phyloP scores from a whole-genome alignment of 495 filamentous ascomycete species.

The Tetracladium setigerum region DNA sequence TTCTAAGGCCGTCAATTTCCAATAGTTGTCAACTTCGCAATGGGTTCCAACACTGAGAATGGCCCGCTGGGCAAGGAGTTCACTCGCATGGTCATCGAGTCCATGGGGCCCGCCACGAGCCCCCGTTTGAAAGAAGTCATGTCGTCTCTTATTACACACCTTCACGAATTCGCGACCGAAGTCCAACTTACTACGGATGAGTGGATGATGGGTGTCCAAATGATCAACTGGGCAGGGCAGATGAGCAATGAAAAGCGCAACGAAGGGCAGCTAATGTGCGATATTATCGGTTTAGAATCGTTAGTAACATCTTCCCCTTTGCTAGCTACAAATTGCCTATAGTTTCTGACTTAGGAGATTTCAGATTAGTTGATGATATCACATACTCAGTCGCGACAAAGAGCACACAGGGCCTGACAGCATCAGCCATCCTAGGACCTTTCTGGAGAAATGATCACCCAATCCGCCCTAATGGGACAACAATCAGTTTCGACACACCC shows the following conservation, averaged over 20 bases:
- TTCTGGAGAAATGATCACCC: slow-evolving; percentile 82
- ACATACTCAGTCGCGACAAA: slow-evolving; percentile 71
- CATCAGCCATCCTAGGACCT: slow-evolving; percentile 74
- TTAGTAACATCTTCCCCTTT: slow-evolving; percentile 30
- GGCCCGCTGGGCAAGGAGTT: too few species aligned
- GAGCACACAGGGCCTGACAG: slow-evolving; percentile 60
- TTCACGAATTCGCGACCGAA: too few species aligned
- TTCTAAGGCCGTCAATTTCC: too few species aligned
- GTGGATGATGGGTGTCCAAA: not conserved
- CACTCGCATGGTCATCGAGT: too few species aligned
- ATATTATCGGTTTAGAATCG: slow-evolving; percentile 64
- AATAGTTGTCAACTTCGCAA: too few species aligned
- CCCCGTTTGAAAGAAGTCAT: too few species aligned
- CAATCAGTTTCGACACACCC: not conserved
- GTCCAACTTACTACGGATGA: slow-evolving; percentile 36
- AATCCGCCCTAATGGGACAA: slow-evolving; percentile 57
- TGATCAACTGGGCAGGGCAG: not conserved
- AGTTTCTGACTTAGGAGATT: not conserved
- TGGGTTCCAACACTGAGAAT: too few species aligned
- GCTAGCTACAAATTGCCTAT: not conserved
- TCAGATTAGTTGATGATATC: slow-evolving; percentile 73
- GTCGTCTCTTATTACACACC: too few species aligned
- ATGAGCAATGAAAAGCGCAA: not conserved
- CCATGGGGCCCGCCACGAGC: too few species aligned
- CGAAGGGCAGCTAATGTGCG: not conserved